Evolutionary conservation across 805 yeast genomes (phyloP).

Genomic region (Saturnispora halmiae): DNA sequence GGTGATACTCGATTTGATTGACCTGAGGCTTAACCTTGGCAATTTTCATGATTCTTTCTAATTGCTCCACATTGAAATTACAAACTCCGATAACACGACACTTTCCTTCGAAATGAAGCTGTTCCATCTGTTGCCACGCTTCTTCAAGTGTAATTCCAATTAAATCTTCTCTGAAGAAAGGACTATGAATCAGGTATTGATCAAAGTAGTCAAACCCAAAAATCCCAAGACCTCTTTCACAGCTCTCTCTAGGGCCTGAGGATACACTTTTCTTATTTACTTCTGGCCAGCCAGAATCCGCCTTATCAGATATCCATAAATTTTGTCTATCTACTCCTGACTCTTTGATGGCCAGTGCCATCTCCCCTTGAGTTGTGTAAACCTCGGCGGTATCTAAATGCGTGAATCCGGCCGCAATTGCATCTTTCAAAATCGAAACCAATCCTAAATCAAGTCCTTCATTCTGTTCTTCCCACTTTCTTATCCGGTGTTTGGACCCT

Average conservation of each 20-base stretch:
- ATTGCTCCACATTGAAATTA: slow-evolving; percentile 42
- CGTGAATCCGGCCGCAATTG: slow-evolving; percentile 43
- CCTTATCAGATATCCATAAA: slow-evolving; percentile 56
- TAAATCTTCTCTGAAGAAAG: slow-evolving; percentile 35
- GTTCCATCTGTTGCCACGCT: slow-evolving; percentile 42
- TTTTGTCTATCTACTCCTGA: slow-evolving; percentile 37
- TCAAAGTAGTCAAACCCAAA: slow-evolving; percentile 48
- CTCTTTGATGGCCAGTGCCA: slow-evolving; percentile 43
- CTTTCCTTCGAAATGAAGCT: slow-evolving; percentile 35
- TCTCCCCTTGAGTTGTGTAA: slow-evolving; percentile 54
- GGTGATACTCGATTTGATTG: slow-evolving; percentile 63
- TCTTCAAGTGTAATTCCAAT: slow-evolving; percentile 39
- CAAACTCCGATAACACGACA: slow-evolving; percentile 51
- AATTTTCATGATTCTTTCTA: slow-evolving; percentile 34
- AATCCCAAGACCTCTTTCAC: slow-evolving; percentile 38
- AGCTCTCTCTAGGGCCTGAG: slow-evolving; percentile 38
- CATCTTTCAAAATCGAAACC: slow-evolving; percentile 36
- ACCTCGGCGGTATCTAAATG: slow-evolving; percentile 64
- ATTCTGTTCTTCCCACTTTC: slow-evolving; percentile 24
- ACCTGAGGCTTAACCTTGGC: slow-evolving; percentile 47
- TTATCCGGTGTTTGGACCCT: slow-evolving; percentile 49
- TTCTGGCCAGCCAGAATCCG: slow-evolving; percentile 33
- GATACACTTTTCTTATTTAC: slow-evolving; percentile 11
- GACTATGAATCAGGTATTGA: slow-evolving; percentile 54
- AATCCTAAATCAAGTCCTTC: slow-evolving; percentile 30